These are phyloP conservation scores for Cutaneotrichosporon cavernicola DNA, from an alignment of 1,284 basidiomycete species.

Conservation along the genomic window DNA sequence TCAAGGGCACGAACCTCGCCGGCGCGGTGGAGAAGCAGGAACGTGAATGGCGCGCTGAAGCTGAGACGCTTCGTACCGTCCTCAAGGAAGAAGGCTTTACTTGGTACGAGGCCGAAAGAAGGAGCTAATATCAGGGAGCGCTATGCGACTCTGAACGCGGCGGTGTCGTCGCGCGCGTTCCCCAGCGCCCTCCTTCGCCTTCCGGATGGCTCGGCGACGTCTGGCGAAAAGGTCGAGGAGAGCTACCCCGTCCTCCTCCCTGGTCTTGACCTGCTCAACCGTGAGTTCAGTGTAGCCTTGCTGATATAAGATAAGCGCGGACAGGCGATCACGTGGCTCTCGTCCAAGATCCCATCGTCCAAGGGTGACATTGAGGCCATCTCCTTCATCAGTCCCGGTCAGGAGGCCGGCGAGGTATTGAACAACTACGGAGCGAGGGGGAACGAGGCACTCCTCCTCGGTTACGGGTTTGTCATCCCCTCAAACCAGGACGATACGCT, in stretches of 20 bases:
- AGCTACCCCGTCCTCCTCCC: constrained; percentile 78
- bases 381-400: constrained; percentile 38
- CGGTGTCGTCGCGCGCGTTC: constrained; percentile 82
- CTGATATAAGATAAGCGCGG: constrained; percentile 55
- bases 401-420: constrained; percentile 62
- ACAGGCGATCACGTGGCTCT: constrained; percentile 75
- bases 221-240: constrained; percentile 31
- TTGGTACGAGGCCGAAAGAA: constrained; percentile 59
- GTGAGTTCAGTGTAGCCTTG: constrained; percentile 46
- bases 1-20: constrained; percentile 73
- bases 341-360: constrained; percentile 53
- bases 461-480: constrained; percentile 77
- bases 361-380: constrained; percentile 26
- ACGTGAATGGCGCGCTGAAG: constrained; percentile 63
- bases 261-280: constrained; percentile 79
- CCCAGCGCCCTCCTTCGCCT: constrained; percentile 72
- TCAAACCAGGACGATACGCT: constrained; percentile 81
- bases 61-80: constrained; percentile 54
- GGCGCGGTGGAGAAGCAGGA: constrained; percentile 68
- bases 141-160: constrained; percentile 69
- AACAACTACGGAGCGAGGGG: constrained; percentile 68
- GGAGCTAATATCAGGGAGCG: constrained; percentile 60
- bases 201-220: constrained; percentile 29
- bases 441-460: constrained; percentile 80
- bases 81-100: constrained; percentile 61